Percentiles rank a stretch among this genome's conserved stretches.
Evolutionary conservation across 208 protist genomes (phyloP).

Genomic region (Acanthamoeba rhysodes): DNA sequence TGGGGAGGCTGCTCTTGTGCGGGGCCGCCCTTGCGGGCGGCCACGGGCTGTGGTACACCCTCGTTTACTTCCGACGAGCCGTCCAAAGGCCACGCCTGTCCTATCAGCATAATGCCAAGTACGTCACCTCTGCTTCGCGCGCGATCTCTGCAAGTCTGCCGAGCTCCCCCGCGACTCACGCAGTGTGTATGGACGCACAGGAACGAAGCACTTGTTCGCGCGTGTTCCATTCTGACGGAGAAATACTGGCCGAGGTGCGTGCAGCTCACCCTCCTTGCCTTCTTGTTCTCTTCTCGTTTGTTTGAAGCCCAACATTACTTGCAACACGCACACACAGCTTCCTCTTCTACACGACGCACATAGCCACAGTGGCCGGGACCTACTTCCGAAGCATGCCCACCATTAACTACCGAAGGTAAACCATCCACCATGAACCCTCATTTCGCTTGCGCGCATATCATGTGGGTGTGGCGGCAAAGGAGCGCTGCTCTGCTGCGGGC

Average conservation of each 20-base stretch:
- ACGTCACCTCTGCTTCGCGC: not conserved
- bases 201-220: not conserved
- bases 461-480: too few species aligned
- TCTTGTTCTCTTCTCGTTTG: not conserved
- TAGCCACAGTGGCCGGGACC: conserved; percentile 18
- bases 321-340: not conserved
- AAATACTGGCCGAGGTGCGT: conserved; percentile 43
- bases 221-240: conserved; percentile 21
- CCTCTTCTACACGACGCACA: conserved; percentile 38
- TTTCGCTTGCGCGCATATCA: too few species aligned
- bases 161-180: not conserved
- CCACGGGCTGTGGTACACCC: not conserved
- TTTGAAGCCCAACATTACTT: too few species aligned
- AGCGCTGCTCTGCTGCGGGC: too few species aligned
- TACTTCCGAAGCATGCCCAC: conserved; percentile 21
- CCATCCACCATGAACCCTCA: not conserved
- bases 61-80: conserved; percentile 9
- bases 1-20: not conserved
- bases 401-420: conserved; percentile 1
- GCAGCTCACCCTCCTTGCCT: too few species aligned
- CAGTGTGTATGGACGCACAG: not conserved
- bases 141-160: not conserved
- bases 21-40: not conserved
- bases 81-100: conserved; percentile 2
- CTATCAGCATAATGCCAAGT: not conserved